phyloP scores from a whole-genome alignment of 768 basidiomycete genomes.

The Daedalea quercina region DNA sequence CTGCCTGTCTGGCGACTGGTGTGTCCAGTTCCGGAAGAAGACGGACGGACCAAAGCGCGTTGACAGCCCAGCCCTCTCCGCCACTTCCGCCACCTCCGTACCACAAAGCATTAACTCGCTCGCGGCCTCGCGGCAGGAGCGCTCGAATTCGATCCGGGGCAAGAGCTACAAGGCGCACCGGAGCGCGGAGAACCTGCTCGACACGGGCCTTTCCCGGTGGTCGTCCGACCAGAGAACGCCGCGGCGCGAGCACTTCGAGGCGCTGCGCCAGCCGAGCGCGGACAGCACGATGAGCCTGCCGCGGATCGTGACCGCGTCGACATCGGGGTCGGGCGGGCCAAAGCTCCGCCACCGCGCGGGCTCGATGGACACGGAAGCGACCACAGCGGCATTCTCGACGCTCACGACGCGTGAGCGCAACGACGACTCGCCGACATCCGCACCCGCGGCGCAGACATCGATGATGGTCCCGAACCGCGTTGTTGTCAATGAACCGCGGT shows the following conservation, averaged over 20 bases:
- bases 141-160: conserved; percentile 23
- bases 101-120: conserved; percentile 14
- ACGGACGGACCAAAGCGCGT: conserved; percentile 22
- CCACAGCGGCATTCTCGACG: conserved; percentile 3
- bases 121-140: conserved; percentile 20
- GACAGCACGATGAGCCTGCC: conserved; percentile 26
- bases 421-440: conserved; percentile 3
- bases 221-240: conserved; percentile 27
- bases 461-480: neutral
- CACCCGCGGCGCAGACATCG: conserved; percentile 7
- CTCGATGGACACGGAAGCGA: conserved; percentile 14
- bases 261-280: conserved; percentile 19
- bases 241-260: conserved; percentile 15
- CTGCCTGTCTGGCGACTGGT: conserved; percentile 85
- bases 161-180: conserved; percentile 53
- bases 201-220: conserved; percentile 32
- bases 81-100: conserved; percentile 27
- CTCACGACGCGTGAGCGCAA: conserved; percentile 3
- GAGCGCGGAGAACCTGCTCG: conserved; percentile 54
- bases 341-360: conserved; percentile 12
- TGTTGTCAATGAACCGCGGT: conserved; percentile 19
- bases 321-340: neutral
- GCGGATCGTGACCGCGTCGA: conserved; percentile 13
- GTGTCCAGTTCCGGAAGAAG: conserved; percentile 54
- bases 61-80: conserved; percentile 34